These are phyloP conservation scores for Rosa lucieae DNA, from an alignment of 306 rosid genomes.

Conservation along the genomic window DNA sequence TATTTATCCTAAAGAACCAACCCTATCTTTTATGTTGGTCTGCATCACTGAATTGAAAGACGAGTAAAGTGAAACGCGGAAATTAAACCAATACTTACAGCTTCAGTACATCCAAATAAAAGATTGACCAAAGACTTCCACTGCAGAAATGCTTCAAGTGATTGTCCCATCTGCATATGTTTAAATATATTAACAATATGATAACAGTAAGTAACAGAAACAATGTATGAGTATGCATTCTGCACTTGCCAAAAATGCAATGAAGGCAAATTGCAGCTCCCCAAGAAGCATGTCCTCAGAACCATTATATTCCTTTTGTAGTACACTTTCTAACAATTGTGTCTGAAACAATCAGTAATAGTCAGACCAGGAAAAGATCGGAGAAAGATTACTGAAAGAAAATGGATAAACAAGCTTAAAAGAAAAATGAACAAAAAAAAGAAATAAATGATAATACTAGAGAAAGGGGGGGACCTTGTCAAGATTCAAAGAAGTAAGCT, in stretches of 20 bases:
- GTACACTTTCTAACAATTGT: conserved; percentile 65
- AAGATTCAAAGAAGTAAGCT: conserved; percentile 84
- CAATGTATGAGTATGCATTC: conserved; percentile 10
- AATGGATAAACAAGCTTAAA: conserved; percentile 21
- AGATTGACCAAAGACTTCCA: conserved; percentile 88
- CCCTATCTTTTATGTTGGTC: not conserved
- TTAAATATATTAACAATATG: conserved; percentile 23
- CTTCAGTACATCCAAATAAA: conserved; percentile 79
- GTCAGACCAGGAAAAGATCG: not conserved
- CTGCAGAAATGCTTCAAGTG: conserved; percentile 87
- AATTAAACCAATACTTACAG: conserved; percentile 55
- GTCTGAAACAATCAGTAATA: conserved; percentile 51
- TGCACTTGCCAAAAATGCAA: conserved; percentile 68
- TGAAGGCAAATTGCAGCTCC: conserved; percentile 84
- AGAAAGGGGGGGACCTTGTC: conserved; percentile 56
- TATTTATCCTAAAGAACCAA: not conserved
- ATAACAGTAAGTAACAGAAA: conserved; percentile 1
- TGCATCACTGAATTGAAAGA: not conserved
- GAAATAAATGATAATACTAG: not conserved
- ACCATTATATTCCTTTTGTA: conserved; percentile 71
- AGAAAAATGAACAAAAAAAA: not conserved
- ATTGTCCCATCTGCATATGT: conserved; percentile 84
- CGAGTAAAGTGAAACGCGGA: not conserved
- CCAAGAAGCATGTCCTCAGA: conserved; percentile 83
- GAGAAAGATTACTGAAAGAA: conserved; percentile 16